These are phyloP conservation scores for Cichorium intybus DNA, from an alignment of 140 eudicot species.

Conservation along the genomic window DNA sequence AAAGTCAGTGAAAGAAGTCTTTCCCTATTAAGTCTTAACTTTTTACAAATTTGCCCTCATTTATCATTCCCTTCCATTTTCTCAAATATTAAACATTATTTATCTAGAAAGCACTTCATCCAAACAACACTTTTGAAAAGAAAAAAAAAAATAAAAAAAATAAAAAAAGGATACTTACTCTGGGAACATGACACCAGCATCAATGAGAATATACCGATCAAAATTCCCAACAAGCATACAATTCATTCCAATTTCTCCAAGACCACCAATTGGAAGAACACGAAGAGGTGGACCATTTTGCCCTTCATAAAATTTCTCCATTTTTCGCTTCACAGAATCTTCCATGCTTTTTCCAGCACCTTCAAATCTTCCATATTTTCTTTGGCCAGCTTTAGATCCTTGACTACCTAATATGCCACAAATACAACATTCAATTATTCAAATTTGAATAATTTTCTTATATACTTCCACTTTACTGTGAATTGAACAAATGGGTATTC, in stretches of 20 bases:
- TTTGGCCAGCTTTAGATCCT: conserved; percentile 47
- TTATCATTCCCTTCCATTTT: too few relatives aligned
- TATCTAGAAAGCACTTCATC: too few relatives aligned
- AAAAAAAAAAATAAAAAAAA: background rate
- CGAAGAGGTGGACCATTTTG: conserved; percentile 93
- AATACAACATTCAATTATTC: background rate
- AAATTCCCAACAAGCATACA: conserved; percentile 99
- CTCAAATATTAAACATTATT: too few relatives aligned
- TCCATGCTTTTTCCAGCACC: conserved; percentile 95
- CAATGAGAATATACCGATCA: conserved; percentile 91
- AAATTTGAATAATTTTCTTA: background rate
- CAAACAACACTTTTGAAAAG: too few relatives aligned
- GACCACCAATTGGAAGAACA: conserved; percentile 91
- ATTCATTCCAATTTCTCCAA: conserved; percentile 99
- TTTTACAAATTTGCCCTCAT: too few relatives aligned
- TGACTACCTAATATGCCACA: conserved; percentile 39
- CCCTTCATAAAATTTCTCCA: conserved; percentile 98
- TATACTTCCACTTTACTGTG: background rate
- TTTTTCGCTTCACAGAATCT: conserved; percentile 89
- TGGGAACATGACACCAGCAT: conserved; percentile 99
- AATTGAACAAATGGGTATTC: background rate
- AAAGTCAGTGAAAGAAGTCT: too few relatives aligned
- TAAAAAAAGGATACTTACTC: too few relatives aligned
- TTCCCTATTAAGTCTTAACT: too few relatives aligned
- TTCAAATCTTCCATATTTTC: conserved; percentile 61